These are phyloP conservation scores for Diaporthe humulicola DNA, from an alignment of 2,329 filamentous ascomycete species.

Conservation along the genomic window DNA sequence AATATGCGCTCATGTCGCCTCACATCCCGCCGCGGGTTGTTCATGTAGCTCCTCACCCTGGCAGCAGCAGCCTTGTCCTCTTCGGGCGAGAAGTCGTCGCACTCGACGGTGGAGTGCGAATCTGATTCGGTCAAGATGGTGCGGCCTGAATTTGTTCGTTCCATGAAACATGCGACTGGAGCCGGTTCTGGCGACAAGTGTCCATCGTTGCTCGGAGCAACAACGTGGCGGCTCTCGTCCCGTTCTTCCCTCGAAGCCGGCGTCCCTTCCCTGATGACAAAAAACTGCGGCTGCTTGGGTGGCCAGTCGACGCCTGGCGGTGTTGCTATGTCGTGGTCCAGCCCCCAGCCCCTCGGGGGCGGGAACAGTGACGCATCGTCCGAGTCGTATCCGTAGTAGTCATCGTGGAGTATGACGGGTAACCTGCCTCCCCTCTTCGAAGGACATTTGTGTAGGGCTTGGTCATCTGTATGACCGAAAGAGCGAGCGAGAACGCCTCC, in stretches of 20 bases:
- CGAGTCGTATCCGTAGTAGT: conserved; percentile 34
- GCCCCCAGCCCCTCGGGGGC: conserved; percentile 27
- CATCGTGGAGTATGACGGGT: conserved; percentile 29
- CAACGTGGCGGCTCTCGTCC: conserved; percentile 42
- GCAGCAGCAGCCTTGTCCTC: conserved; percentile 63
- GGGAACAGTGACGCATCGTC: conserved; percentile 28
- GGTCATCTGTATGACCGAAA: conserved; percentile 34
- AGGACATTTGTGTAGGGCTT: neutral
- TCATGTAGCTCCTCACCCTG: conserved; percentile 63
- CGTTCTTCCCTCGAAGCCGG: conserved; percentile 26
- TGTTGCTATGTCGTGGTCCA: conserved; percentile 31
- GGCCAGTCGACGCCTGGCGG: conserved; percentile 35
- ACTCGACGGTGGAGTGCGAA: conserved; percentile 40
- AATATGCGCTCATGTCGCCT: conserved; percentile 68
- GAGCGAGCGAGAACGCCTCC: conserved; percentile 44
- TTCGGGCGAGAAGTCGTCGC: conserved; percentile 53
- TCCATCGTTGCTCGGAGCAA: conserved; percentile 25
- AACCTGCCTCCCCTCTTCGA: neutral
- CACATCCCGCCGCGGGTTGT: conserved; percentile 60
- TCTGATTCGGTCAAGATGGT: conserved; percentile 60
- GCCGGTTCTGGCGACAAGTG: conserved; percentile 31
- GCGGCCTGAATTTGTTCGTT: conserved; percentile 63
- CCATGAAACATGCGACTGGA: conserved; percentile 51
- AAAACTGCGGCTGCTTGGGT: conserved; percentile 44
- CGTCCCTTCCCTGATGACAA: conserved; percentile 49